Evolutionary conservation across 2,329 filamentous ascomycete species (phyloP).

Genomic region (Harringtonia aguacate): DNA sequence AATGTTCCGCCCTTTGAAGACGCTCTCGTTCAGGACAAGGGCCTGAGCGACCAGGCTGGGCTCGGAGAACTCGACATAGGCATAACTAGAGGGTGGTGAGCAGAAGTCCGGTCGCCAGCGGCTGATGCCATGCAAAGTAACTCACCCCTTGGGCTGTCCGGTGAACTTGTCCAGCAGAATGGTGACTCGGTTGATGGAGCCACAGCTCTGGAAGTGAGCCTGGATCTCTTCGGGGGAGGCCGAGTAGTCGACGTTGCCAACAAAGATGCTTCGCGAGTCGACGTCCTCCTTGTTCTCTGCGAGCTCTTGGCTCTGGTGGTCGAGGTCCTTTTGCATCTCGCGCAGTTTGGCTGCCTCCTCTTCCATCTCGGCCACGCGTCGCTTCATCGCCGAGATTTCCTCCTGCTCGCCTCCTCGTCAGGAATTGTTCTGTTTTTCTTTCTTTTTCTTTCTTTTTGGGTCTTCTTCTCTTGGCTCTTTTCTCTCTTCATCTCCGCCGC

Average conservation of each 20-base stretch:
- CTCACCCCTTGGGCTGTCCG: slow-evolving; percentile 96
- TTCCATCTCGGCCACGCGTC: slow-evolving; percentile 80
- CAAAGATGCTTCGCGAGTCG: slow-evolving; percentile 91
- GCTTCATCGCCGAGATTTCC: slow-evolving; percentile 83
- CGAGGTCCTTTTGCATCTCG: slow-evolving; percentile 78
- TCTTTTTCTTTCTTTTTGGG: not conserved
- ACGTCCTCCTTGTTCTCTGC: slow-evolving; percentile 93
- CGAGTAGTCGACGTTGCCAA: slow-evolving; percentile 96
- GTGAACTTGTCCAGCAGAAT: slow-evolving; percentile 98
- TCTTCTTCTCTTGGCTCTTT: not conserved
- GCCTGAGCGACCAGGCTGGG: slow-evolving; percentile 87
- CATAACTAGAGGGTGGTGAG: slow-evolving; percentile 53
- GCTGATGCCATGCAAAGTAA: no score
- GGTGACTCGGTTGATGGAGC: slow-evolving; percentile 94
- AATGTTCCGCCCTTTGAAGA: slow-evolving; percentile 88
- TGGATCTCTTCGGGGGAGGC: slow-evolving; percentile 97
- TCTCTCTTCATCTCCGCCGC: not conserved
- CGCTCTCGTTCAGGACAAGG: slow-evolving; percentile 88
- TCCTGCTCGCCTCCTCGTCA: slow-evolving; percentile 33
- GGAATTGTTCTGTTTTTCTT: slow-evolving; percentile 7
- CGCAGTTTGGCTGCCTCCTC: slow-evolving; percentile 77
- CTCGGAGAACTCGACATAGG: slow-evolving; percentile 97
- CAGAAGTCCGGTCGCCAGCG: no score
- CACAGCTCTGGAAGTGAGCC: slow-evolving; percentile 94
- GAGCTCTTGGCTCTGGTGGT: slow-evolving; percentile 73